A percentile compares a stretch with the other conserved stretches of the same genome.
phyloP scores from a whole-genome alignment of 2,329 filamentous ascomycete species.

The Grosmannia clavigera region DNA sequence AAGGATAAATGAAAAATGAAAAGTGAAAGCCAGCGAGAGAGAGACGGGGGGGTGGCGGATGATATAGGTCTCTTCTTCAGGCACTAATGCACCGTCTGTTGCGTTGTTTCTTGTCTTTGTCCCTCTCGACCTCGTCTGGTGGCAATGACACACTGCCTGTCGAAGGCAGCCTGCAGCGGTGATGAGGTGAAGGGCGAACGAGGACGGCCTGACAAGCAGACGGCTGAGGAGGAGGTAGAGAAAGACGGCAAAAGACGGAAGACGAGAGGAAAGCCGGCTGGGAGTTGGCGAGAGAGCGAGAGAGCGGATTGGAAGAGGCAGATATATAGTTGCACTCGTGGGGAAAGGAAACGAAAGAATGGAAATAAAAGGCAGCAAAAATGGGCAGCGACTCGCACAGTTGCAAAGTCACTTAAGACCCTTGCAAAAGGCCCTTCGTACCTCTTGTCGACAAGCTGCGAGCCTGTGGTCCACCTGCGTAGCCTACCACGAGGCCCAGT shows the following conservation, averaged over 20 bases:
- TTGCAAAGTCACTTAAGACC: not conserved
- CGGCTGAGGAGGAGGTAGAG: not conserved
- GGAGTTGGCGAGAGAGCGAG: too few relatives aligned
- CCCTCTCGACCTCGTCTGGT: not conserved
- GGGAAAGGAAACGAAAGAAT: too few relatives aligned
- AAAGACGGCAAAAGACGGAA: not conserved
- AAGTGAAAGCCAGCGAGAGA: not conserved
- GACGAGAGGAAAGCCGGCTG: not conserved
- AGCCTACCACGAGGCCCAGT: not conserved
- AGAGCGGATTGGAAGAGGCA: not conserved
- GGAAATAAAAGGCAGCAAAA: not conserved
- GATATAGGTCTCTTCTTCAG: not conserved
- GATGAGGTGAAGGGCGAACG: not conserved
- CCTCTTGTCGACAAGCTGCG: not conserved
- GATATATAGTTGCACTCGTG: slow-evolving; percentile 2
- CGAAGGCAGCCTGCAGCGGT: not conserved
- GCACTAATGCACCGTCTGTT: not conserved
- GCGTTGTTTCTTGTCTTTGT: not conserved
- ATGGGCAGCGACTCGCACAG: not conserved
- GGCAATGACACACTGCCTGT: not conserved
- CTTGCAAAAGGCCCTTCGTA: not conserved
- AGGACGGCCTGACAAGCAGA: not conserved
- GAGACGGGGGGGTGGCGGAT: not conserved
- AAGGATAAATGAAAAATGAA: not conserved
- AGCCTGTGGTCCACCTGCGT: not conserved